Evolutionary conservation across 495 filamentous ascomycete genomes (phyloP).

Genomic region (Ramalina peruviana): DNA sequence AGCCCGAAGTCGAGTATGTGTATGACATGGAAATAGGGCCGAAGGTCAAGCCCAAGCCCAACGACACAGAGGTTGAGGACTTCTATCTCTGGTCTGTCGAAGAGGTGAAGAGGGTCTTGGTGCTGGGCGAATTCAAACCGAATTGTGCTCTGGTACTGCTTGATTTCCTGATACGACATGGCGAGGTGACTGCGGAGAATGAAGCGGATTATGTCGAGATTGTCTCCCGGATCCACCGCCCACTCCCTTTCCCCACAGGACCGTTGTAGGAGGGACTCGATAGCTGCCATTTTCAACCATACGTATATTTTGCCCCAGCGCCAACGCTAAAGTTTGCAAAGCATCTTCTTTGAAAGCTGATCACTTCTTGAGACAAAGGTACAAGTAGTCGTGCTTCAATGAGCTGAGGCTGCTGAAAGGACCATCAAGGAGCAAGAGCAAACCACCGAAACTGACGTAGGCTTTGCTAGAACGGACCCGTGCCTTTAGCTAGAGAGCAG

Average conservation of each 20-base stretch:
- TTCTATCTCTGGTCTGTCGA: constrained; percentile 67
- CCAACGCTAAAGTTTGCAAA: constrained; percentile 13
- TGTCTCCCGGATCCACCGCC: constrained; percentile 57
- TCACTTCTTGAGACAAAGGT: constrained; percentile 85
- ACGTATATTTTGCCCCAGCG: constrained; percentile 15
- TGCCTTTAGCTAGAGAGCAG: no score
- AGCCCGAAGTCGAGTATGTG: constrained; percentile 84
- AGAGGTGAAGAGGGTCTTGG: constrained; percentile 57
- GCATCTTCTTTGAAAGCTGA: neutral
- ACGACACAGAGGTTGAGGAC: constrained; percentile 76
- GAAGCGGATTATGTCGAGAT: constrained; percentile 75
- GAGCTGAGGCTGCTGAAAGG: constrained; percentile 93
- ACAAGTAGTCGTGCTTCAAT: constrained; percentile 80
- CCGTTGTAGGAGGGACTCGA: constrained; percentile 9
- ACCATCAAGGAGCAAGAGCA: constrained; percentile 80
- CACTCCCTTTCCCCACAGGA: constrained; percentile 63
- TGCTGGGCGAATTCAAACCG: constrained; percentile 72
- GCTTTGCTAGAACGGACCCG: constrained; percentile 49
- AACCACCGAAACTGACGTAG: constrained; percentile 81
- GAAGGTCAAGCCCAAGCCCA: constrained; percentile 53
- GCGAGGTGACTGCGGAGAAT: constrained; percentile 66
- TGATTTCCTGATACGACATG: constrained; percentile 85
- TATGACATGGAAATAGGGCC: constrained; percentile 73
- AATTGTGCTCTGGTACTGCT: constrained; percentile 77
- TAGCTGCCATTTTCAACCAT: neutral